Evolutionary conservation across 148 eudicot species (phyloP).

Genomic region (Selenicereus undatus): DNA sequence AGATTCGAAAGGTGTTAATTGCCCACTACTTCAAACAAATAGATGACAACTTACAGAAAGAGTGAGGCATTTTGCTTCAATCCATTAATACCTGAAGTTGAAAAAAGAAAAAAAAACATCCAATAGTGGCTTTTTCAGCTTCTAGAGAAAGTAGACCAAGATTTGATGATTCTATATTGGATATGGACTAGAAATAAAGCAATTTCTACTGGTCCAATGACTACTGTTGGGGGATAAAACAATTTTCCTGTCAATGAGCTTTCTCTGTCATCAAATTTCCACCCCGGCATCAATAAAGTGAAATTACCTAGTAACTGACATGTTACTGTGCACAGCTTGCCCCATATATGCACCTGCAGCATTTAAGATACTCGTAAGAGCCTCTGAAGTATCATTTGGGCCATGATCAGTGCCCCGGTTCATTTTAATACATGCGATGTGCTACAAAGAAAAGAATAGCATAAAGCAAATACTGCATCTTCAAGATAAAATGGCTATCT

Average conservation of each 20-base stretch:
- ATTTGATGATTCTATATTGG: neutral
- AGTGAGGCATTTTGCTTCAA: neutral
- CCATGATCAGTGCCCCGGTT: too few relatives aligned
- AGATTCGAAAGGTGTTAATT: too few relatives aligned
- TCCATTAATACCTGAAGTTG: neutral
- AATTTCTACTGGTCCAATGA: neutral
- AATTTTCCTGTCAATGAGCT: neutral
- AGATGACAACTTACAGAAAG: too few relatives aligned
- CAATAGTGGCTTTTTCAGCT: neutral
- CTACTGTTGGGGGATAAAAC: neutral
- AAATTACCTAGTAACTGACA: conserved; percentile 41
- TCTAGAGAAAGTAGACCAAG: neutral
- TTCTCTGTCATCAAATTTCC: neutral
- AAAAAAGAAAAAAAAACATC: neutral
- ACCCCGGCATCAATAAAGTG: neutral
- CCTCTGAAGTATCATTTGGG: conserved; percentile 18
- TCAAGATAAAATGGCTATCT: too few relatives aligned
- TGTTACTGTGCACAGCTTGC: conserved; percentile 32
- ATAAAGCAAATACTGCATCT: too few relatives aligned
- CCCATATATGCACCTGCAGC: conserved; percentile 49
- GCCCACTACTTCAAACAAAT: too few relatives aligned
- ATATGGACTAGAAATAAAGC: conserved; percentile 2
- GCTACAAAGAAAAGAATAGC: too few relatives aligned
- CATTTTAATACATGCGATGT: too few relatives aligned
- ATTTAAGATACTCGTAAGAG: conserved; percentile 20